These are phyloP conservation scores for Lentinula edodes DNA, from an alignment of 768 basidiomycete species.

Conservation along the genomic window DNA sequence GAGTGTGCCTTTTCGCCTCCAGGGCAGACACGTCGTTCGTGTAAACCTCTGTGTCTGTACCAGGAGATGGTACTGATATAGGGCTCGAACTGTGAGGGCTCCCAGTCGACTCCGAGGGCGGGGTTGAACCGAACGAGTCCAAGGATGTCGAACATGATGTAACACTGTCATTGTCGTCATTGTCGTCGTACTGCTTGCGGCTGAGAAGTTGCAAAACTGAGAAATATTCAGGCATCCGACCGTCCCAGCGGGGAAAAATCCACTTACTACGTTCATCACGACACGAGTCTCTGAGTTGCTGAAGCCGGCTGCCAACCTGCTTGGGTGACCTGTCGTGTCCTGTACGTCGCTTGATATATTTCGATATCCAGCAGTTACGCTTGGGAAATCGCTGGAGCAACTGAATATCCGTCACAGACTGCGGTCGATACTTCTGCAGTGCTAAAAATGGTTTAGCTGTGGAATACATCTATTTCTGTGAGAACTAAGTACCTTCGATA, in stretches of 20 bases:
- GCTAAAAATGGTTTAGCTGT: slow-evolving; percentile 26
- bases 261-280: slow-evolving; percentile 48
- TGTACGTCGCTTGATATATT: slow-evolving; percentile 52
- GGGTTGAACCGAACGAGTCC: background rate
- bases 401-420: slow-evolving; percentile 44
- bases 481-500: slow-evolving; percentile 44
- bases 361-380: slow-evolving; percentile 62
- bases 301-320: slow-evolving; percentile 66
- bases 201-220: background rate
- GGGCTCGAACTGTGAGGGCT: background rate
- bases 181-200: background rate
- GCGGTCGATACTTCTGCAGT: slow-evolving; percentile 50
- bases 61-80: background rate
- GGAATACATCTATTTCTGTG: slow-evolving; percentile 1
- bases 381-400: slow-evolving; percentile 57
- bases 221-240: background rate
- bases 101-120: background rate
- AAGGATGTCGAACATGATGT: no score
- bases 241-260: background rate
- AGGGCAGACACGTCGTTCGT: background rate
- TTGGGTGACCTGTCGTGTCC: slow-evolving; percentile 56
- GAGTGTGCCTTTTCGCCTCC: background rate
- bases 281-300: slow-evolving; percentile 61
- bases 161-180: background rate
- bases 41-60: background rate